Base-by-base conservation (phyloP, 1,284 basidiomycete genomes). In the Mycosarcoma mackinlayi region DNA sequence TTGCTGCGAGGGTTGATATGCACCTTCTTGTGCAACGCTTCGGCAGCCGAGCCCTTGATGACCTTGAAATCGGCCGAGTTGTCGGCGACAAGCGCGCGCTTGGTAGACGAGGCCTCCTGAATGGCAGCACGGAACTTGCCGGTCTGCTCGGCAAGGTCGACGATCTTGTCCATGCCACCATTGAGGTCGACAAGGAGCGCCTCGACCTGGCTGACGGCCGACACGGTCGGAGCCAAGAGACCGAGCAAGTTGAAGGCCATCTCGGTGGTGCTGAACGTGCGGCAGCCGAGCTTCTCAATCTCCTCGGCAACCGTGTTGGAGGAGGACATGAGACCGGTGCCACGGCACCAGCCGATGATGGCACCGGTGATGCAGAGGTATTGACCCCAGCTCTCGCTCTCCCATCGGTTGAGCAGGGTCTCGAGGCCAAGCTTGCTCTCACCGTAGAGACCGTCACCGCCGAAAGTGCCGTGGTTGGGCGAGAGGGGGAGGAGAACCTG, bases 191-290 rank as follows among this genome's bases (percentile, higher is more conserved):
- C 92, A 18, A 98, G 88, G 80, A 98, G 94, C 7, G 95, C 95
- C 83, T 98, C 95, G 57, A 98, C 94, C 84, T 98, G 96, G n/a
- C 95, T 96, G 81, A 98, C 94, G 84, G 95, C 97, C 87, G 98
- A 98, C 50, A 98, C 88, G n/a, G 98, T 89, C 39, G 96, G 95
- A 83, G 98, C 96, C 93, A 98, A 96, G 45, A 84, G 88, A 75
- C 95, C 96, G 57, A 98, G 90, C 78, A 98, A 93, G 85, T 98
- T 98, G 89, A 98, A 98, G 3, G 94, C 94, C 95, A 98, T 98
- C 86, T 98, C 95, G 86, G 97, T 97, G 46, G 94, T 91, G 3
- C 93, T 96, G 89, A 98, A 98, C 5, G 96, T 98, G 76, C 95
- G 89, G 66, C 96, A 92, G 75, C 96, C 95, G 70, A 93, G 88